Evolutionary conservation across 257 asterid species (phyloP), one percentile per base, ranked within the genome.

Genomic region (Handroanthus guayacan): DNA sequence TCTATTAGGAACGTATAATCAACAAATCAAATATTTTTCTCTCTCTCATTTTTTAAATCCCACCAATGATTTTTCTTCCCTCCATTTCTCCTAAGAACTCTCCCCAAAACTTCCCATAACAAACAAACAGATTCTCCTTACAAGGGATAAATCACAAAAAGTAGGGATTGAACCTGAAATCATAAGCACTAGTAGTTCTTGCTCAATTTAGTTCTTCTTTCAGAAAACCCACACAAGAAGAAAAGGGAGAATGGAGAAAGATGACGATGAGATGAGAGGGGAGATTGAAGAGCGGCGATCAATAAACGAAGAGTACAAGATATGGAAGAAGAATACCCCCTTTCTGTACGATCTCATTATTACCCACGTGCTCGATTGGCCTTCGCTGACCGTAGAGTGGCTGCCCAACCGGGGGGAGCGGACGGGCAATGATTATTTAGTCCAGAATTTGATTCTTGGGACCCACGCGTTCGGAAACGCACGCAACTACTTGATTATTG

Each of bases 351-450:
- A 90, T 84, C 80, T 87, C 80, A 89, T 89, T 43, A 84, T 86
- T 38, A 86, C 95, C 6, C 91, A 87, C 37, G 89, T 89, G 0
- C 91, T 89, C 2, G 92, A 89, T 50, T 89, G 92, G 92, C 92
- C 91, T 3, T 86, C 91, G 0, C 88, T 90, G 67, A 88, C 94
- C 8, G 92, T 88, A 5, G 92, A 90, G 76, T 88, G 94, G 94
- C 82, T 88, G 31, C 90, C 92, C 2, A 90, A 87, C 79, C 79
- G 87, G 18, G 87, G 84, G 8, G 96, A 90, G 90, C 96, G 87
- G 2, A 84, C 94, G 2, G 96, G 88, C n/a, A 89, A 89, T 79
- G 96, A 89, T 52, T 88, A 88, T 72, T 91, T 90, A 5, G 94
- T 90, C 25, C 96, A 90, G 81, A 90, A 88, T 60, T 69, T 90